A percentile compares a stretch with the other conserved stretches of the same genome.
These are phyloP conservation scores for Sesbania bispinosa DNA, from an alignment of 306 rosid genomes.

Conservation along the genomic window DNA sequence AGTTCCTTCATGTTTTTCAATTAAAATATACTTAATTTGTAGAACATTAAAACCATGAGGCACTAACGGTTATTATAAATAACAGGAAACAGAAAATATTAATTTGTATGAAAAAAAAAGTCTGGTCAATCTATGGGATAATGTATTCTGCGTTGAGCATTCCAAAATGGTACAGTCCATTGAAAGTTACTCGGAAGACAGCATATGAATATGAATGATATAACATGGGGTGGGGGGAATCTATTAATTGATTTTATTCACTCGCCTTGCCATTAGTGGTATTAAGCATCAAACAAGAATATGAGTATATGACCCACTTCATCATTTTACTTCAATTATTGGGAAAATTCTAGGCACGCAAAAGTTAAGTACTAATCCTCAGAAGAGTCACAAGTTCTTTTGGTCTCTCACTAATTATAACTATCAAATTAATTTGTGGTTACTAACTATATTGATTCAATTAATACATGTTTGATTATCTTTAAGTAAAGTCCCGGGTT, in stretches of 20 bases:
- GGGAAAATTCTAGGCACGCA: slow-evolving; percentile 11
- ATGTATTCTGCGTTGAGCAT: not conserved
- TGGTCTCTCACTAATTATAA: no score
- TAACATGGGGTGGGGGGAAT: slow-evolving; percentile 19
- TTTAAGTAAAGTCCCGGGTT: no score
- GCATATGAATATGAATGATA: slow-evolving; percentile 12
- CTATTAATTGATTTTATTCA: slow-evolving; percentile 6
- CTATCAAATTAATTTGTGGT: no score
- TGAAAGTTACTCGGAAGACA: slow-evolving; percentile 5
- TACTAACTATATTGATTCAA: no score
- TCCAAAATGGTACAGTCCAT: not conserved
- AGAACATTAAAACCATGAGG: not conserved
- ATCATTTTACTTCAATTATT: not conserved
- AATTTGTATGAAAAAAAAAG: not conserved
- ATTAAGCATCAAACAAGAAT: slow-evolving; percentile 22
- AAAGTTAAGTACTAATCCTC: not conserved
- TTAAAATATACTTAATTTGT: no score
- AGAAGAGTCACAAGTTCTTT: not conserved
- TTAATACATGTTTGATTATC: no score
- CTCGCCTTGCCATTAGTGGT: slow-evolving; percentile 28
- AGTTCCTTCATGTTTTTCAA: no score
- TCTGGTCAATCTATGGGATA: not conserved
- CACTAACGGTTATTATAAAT: not conserved
- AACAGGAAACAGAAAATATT: not conserved
- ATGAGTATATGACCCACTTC: slow-evolving; percentile 17